These are phyloP conservation scores for Eucalyptus microcorys DNA, from an alignment of 345 rosid genomes.

Conservation along the genomic window DNA sequence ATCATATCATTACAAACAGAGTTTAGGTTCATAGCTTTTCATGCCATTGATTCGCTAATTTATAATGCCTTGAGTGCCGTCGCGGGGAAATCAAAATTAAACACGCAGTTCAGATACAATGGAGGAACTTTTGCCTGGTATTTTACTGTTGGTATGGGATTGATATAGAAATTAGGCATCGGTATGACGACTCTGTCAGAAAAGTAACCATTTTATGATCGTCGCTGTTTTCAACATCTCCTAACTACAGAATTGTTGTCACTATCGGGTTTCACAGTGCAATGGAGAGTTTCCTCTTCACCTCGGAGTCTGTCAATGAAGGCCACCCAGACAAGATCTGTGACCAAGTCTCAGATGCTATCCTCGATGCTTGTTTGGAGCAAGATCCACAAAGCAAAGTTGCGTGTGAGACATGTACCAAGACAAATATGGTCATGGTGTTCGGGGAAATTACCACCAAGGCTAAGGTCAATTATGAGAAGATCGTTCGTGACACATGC, in stretches of 20 bases:
- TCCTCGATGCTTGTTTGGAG: conserved; percentile 12
- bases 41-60: background rate
- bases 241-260: background rate
- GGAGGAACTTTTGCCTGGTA: background rate
- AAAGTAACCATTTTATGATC: background rate
- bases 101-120: background rate
- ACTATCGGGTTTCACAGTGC: background rate
- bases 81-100: background rate
- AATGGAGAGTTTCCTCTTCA: conserved; percentile 13
- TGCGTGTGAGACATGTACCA: conserved; percentile 10
- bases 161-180: background rate
- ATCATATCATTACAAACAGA: background rate
- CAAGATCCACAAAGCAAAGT: conserved; percentile 13
- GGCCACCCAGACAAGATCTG: conserved; percentile 14
- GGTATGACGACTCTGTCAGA: background rate
- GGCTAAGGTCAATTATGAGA: conserved; percentile 14
- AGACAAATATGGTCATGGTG: conserved; percentile 14
- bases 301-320: conserved; percentile 9
- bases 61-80: background rate
- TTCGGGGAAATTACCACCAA: conserved; percentile 14
- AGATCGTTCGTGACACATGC: conserved; percentile 8
- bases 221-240: background rate
- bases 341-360: conserved; percentile 9
- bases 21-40: background rate
- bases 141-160: background rate